Conservation (phyloP, 2,329 filamentous ascomycete species). For the Hirsutella minnesotensis region DNA sequence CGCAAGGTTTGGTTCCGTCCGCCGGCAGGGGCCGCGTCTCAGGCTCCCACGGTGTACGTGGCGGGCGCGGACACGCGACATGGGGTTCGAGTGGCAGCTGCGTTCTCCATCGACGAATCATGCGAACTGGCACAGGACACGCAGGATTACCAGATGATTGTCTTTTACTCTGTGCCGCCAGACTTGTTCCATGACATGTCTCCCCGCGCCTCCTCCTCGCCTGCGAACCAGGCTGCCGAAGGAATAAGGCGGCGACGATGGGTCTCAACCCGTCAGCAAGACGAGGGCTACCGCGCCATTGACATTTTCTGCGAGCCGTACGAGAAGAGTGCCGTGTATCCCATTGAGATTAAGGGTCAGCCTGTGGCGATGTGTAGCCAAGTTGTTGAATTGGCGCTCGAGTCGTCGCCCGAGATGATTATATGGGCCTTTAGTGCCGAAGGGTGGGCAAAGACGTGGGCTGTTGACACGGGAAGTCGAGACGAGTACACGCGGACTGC, state of each 20-base stretch:
- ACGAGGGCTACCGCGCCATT: constrained; percentile 10
- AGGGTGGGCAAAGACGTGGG: constrained; percentile 22
- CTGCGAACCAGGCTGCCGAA: constrained; percentile 1
- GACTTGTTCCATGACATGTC: constrained; percentile 36
- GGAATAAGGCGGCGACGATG: constrained; percentile 4
- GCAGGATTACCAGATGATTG: constrained; percentile 27
- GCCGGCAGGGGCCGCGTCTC: constrained; percentile 15
- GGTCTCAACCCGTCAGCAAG: constrained; percentile 9
- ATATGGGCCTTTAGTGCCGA: constrained; percentile 22
- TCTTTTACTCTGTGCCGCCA: constrained; percentile 49
- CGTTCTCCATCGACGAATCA: constrained; percentile 29
- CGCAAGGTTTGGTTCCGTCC: constrained; percentile 44
- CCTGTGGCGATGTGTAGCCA: constrained; percentile 17
- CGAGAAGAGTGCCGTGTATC: constrained; percentile 9
- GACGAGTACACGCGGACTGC: constrained; percentile 8
- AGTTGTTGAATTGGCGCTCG: constrained; percentile 19
- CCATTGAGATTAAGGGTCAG: constrained; percentile 20
- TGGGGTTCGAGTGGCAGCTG: constrained; percentile 47
- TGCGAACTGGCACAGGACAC: constrained; percentile 1
- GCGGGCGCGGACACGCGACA: constrained; percentile 42
- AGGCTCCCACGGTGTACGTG: constrained; percentile 38
- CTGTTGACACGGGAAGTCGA: constrained; percentile 12
- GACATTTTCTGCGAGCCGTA: constrained; percentile 9
- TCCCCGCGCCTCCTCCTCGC: constrained; percentile 4
- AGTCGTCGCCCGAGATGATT: constrained; percentile 20